phyloP scores from a whole-genome alignment of 805 yeast species.

The Barnettozyma californica region DNA sequence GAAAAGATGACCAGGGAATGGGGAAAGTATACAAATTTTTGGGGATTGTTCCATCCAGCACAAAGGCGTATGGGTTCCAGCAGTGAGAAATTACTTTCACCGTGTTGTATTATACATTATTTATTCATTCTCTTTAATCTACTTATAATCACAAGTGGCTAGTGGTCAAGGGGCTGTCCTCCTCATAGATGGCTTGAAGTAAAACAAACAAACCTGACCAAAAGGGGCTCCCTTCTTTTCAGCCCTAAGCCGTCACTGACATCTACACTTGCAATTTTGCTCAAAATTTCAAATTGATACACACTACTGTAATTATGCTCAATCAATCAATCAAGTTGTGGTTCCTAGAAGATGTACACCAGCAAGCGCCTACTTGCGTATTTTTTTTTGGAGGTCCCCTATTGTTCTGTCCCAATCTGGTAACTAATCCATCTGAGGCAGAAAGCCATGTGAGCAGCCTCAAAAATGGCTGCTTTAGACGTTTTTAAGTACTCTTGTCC shows the following conservation, averaged over 20 bases:
- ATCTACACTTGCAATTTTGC: no score
- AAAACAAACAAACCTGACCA: no score
- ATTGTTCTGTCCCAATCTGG: slow-evolving; percentile 14
- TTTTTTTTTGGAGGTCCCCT: neutral
- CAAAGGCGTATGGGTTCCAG: slow-evolving; percentile 1
- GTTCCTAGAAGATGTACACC: no score
- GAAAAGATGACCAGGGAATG: slow-evolving; percentile 58
- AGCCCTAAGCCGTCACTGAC: no score
- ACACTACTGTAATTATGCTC: no score
- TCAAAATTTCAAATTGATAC: no score
- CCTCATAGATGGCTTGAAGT: no score
- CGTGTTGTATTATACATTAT: neutral
- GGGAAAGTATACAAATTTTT: slow-evolving; percentile 72
- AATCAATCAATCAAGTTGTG: no score
- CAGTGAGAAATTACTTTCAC: neutral
- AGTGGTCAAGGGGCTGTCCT: no score
- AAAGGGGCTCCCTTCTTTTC: no score
- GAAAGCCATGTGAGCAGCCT: neutral
- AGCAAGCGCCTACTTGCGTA: neutral
- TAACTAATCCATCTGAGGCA: neutral
- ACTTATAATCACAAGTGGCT: no score
- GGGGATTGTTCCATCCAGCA: slow-evolving; percentile 48
- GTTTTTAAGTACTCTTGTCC: neutral
- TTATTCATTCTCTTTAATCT: neutral
- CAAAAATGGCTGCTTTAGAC: neutral